phyloP scores from a whole-genome alignment of 805 yeast species.

The Myxozyma nipponensis region DNA sequence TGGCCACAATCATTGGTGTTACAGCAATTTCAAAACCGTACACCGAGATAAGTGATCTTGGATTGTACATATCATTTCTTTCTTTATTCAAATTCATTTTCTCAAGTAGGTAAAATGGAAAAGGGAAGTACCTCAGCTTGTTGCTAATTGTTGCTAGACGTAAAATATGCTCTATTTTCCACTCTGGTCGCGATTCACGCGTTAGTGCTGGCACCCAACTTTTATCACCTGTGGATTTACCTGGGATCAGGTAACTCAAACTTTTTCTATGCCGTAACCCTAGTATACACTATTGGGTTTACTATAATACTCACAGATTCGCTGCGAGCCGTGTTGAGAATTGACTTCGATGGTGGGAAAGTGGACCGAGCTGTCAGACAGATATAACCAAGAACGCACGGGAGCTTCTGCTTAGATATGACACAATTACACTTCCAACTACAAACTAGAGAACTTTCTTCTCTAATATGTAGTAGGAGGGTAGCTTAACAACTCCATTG shows the following conservation, averaged over 20 bases:
- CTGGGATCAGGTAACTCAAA: constrained; percentile 94
- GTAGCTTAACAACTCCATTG: constrained; percentile 9
- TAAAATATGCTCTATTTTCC: constrained; percentile 49
- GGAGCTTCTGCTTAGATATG: background rate
- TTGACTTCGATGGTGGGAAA: constrained; percentile 55
- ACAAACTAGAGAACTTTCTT: constrained; percentile 5
- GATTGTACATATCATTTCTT: constrained; percentile 47
- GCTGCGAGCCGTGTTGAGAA: constrained; percentile 71
- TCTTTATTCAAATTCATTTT: constrained; percentile 46
- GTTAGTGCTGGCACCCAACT: constrained; percentile 73
- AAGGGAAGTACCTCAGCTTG: background rate
- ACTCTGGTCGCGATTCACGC: constrained; percentile 54
- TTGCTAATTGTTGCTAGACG: constrained; percentile 12
- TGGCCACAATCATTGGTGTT: constrained; percentile 48
- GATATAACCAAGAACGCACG: too few relatives aligned
- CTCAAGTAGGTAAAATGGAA: constrained; percentile 15
- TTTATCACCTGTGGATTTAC: constrained; percentile 91
- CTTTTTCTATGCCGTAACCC: constrained; percentile 90
- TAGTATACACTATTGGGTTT: constrained; percentile 71
- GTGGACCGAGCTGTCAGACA: constrained; percentile 44
- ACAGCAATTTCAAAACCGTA: constrained; percentile 72
- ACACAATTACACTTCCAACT: background rate
- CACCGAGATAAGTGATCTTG: constrained; percentile 79
- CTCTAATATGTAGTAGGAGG: constrained; percentile 25
- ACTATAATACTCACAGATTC: constrained; percentile 68